Percentiles rank a stretch among this genome's conserved stretches.
phyloP scores from a whole-genome alignment of 2,329 filamentous ascomycete species.

The Curvularia verruculosa region DNA sequence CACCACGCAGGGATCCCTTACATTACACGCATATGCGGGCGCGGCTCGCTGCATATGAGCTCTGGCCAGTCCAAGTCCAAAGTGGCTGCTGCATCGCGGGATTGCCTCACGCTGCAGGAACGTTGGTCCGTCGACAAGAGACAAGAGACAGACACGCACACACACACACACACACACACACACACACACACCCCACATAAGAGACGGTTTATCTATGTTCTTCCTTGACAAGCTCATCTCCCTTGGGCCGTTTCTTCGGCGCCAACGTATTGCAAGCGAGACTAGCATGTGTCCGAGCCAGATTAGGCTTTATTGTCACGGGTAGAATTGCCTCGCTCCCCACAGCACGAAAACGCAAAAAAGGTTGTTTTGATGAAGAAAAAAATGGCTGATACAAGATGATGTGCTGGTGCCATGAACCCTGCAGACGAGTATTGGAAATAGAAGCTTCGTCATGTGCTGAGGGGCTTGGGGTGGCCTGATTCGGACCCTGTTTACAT shows the following conservation, averaged over 20 bases:
- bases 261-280: not conserved
- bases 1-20: conserved; percentile 37
- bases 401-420: conserved; percentile 13
- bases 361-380: conserved; percentile 27
- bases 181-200: not conserved
- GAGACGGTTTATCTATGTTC: not conserved
- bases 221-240: not conserved
- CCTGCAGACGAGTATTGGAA: conserved; percentile 19
- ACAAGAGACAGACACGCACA: not conserved
- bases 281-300: conserved; percentile 36
- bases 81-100: conserved; percentile 39
- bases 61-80: conserved; percentile 34
- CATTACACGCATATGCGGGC: conserved; percentile 49
- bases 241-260: not conserved
- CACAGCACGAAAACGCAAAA: conserved; percentile 35
- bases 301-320: conserved; percentile 36
- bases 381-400: conserved; percentile 30
- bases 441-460: conserved; percentile 21
- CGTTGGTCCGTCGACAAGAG: conserved; percentile 29
- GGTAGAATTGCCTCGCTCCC: conserved; percentile 40
- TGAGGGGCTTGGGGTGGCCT: conserved; percentile 3
- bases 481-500: conserved; percentile 12
- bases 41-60: conserved; percentile 45
- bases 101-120: conserved; percentile 49
- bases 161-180: not conserved